Evolutionary conservation across 2,329 filamentous ascomycete species (phyloP).

Genomic region (Apiospora rasikravindrae): DNA sequence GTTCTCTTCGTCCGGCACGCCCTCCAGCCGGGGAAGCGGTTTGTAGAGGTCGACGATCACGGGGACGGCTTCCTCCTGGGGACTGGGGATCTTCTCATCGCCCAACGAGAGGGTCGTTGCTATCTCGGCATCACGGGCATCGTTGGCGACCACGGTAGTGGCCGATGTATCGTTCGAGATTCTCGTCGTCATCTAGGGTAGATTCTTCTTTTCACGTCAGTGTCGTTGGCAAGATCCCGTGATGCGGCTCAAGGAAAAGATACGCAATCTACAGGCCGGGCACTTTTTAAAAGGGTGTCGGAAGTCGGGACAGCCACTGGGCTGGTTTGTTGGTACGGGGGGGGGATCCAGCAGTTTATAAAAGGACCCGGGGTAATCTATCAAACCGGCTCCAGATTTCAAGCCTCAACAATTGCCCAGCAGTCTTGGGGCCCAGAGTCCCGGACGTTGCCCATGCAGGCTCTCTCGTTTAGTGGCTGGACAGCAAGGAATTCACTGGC

Average conservation of each 20-base stretch:
- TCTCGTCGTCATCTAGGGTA: constrained; percentile 12
- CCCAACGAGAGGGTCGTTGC: background rate
- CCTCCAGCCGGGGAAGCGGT: constrained; percentile 44
- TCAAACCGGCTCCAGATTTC: background rate
- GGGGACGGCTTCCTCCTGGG: background rate
- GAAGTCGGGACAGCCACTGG: background rate
- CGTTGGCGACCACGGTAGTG: background rate
- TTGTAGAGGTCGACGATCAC: constrained; percentile 43
- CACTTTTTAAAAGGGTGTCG: background rate
- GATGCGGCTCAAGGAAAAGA: constrained; percentile 1
- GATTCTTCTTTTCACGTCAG: background rate
- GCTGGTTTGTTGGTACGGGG: background rate
- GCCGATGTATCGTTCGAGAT: constrained; percentile 6
- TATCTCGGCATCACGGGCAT: constrained; percentile 14
- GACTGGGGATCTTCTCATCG: background rate
- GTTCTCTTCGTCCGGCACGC: constrained; percentile 40
- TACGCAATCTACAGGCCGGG: background rate
- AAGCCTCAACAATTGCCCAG: background rate
- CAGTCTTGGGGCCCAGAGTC: background rate
- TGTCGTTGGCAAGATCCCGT: background rate
- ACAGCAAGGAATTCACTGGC: background rate
- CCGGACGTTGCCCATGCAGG: background rate
- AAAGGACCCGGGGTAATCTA: constrained; percentile 2
- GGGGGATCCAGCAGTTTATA: constrained; percentile 4
- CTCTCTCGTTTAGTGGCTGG: background rate